Conservation (phyloP, 192 early-diverging fungal genomes). For the Allomyces macrogynus region DNA sequence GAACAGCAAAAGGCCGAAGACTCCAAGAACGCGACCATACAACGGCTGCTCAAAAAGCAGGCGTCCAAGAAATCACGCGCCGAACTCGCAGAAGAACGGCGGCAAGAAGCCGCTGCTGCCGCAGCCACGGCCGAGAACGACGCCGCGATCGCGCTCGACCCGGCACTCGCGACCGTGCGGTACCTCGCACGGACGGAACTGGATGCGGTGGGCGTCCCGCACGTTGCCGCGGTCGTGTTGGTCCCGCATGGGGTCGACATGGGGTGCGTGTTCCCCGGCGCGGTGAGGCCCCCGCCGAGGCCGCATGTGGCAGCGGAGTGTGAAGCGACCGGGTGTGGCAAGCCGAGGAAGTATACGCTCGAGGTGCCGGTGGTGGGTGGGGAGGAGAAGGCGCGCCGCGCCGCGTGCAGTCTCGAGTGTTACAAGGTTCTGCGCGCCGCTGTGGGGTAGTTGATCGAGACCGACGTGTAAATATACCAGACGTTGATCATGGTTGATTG, state of each 20-base stretch:
- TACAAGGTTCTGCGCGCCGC: neutral
- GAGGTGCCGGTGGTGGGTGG: neutral
- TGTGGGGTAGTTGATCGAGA: neutral
- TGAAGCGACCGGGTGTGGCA: neutral
- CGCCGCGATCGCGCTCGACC: neutral
- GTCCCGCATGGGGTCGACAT: neutral
- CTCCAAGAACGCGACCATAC: constrained; percentile 8
- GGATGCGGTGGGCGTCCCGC: neutral
- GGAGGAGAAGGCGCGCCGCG: neutral
- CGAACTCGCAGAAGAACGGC: neutral
- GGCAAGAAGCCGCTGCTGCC: neutral
- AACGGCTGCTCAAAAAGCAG: constrained; percentile 9
- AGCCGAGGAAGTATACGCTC: neutral
- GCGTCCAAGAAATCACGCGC: constrained; percentile 4
- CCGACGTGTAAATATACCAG: neutral
- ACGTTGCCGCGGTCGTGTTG: neutral
- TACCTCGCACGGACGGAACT: neutral
- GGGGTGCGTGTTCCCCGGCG: neutral
- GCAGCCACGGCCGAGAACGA: neutral
- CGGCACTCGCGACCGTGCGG: neutral
- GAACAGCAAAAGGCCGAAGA: constrained; percentile 8
- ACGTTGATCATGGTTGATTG: neutral
- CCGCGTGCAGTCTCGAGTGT: neutral
- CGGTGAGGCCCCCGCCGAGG: neutral
- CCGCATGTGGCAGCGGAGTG: neutral